A percentile compares a stretch with the other conserved stretches of the same genome.
phyloP scores from a whole-genome alignment of 1,284 basidiomycete species.

The Marasmius tenuissimus region DNA sequence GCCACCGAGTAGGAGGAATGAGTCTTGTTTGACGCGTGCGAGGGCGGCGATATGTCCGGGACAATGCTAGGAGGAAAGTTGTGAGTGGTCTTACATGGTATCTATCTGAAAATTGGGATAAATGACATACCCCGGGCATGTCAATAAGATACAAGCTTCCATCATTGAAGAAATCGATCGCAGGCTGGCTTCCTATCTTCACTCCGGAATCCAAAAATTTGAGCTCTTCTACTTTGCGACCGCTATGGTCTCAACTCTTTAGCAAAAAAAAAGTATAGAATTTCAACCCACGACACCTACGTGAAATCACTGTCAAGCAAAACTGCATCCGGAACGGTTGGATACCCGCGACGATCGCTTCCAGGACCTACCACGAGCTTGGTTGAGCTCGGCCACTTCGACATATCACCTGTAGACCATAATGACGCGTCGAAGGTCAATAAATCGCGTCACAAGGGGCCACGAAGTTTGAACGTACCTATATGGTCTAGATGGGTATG shows the following conservation, averaged over 20 bases:
- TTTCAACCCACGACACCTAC: slow-evolving; percentile 11
- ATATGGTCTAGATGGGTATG: slow-evolving; percentile 25
- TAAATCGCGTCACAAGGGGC: too few relatives aligned
- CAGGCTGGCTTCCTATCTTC: slow-evolving; percentile 16
- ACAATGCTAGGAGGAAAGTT: background rate
- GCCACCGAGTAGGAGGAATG: slow-evolving; percentile 22
- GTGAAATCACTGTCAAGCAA: slow-evolving; percentile 18
- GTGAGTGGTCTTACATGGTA: background rate
- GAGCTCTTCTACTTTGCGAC: slow-evolving; percentile 14
- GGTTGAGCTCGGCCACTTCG: slow-evolving; percentile 19
- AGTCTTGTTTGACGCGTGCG: slow-evolving; percentile 19
- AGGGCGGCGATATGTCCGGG: slow-evolving; percentile 21
- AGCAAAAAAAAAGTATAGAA: background rate
- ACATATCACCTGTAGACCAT: slow-evolving; percentile 18
- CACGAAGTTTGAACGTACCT: background rate
- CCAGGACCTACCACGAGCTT: slow-evolving; percentile 19
- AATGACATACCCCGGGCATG: slow-evolving; percentile 18
- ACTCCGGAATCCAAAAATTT: slow-evolving; percentile 12
- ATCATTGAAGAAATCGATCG: slow-evolving; percentile 19
- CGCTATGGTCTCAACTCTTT: background rate
- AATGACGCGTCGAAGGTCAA: too few relatives aligned
- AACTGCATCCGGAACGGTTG: slow-evolving; percentile 9
- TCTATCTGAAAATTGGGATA: background rate
- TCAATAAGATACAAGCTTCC: slow-evolving; percentile 23
- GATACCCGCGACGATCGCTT: slow-evolving; percentile 9